A percentile compares a stretch with the other conserved stretches of the same genome.
phyloP scores from a whole-genome alignment of 441 rosid species.

The Flueggea neowawraea region DNA sequence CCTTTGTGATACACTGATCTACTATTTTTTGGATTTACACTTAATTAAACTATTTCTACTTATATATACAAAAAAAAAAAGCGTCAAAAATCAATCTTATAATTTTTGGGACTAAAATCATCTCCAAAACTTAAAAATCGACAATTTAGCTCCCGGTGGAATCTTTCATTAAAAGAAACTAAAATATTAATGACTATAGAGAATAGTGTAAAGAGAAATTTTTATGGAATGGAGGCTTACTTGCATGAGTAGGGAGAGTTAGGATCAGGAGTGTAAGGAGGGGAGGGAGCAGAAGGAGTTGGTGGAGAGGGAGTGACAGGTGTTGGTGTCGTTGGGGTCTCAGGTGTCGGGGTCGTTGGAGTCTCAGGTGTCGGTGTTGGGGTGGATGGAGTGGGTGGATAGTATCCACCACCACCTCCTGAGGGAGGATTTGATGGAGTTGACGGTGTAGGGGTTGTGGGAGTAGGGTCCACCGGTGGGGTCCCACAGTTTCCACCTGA shows the following conservation, averaged over 20 bases:
- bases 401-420: constrained; percentile 16
- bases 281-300: constrained; percentile 18
- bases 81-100: no score
- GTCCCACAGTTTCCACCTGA: constrained; percentile 17
- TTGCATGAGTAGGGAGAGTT: constrained; percentile 30
- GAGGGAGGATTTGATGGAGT: constrained; percentile 22
- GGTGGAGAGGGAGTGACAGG: constrained; percentile 6
- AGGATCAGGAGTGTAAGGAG: constrained; percentile 26
- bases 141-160: no score
- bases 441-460: constrained; percentile 5
- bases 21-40: no score
- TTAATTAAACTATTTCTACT: no score
- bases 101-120: no score
- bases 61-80: no score
- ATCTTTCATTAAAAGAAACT: no score
- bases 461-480: constrained; percentile 20
- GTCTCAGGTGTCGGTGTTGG: constrained; percentile 13
- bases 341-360: constrained; percentile 12
- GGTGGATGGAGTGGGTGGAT: constrained; percentile 15
- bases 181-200: no score
- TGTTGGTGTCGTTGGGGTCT: no score
- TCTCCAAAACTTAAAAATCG: no score
- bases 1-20: no score
- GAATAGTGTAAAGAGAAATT: neutral
- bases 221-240: constrained; percentile 11